Evolutionary conservation across 331 rosid genomes (phyloP), one percentile per base, ranked within the genome.

Genomic region (Acacia pycnantha): DNA sequence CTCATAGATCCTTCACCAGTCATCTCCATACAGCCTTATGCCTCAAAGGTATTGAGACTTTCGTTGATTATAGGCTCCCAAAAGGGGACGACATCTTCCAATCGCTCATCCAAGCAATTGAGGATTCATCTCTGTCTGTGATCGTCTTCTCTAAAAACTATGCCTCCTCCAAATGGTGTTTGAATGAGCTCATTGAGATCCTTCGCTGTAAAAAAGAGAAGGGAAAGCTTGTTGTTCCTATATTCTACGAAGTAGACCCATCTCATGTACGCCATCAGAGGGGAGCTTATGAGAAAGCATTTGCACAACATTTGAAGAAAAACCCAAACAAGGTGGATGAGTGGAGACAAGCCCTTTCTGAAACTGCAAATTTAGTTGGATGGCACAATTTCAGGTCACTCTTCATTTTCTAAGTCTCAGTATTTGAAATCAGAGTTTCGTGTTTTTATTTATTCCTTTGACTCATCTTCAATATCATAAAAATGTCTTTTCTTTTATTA

Each of bases 161-260:
- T 21, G 61, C 61, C 26, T 0, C 26, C 24, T 54, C 61, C 24
- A 54, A 21, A 54, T 82, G 8, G 82, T 78, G 82, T 19, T 33
- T 78, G 37, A 35, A 78, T 8, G 82, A 78, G 53, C 82, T 78
- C 11, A 6, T 26, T 12, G 12, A 81, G 6, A 73, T 81, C 37
- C 31, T 73, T 11, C 9, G 35, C 0, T 47, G 66, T 14, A 46
- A 0, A 40, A 3, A 18, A 12, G 11, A 46, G 3, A 5, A 15
- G n/a, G 74, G 19, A 14, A 67, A 73, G 18, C 4, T 46, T 35
- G 74, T 80, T 19, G 6, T 81, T 5, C 82, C 82, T 11, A 69
- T 79, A 11, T 80, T 80, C 78, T 81, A 81, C 6, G 8, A 50
- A 24, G 46, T 77, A 1, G 79, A 82, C n/a, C 82, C 85, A 2